These are phyloP conservation scores for Keithomyces neogunnii DNA, from an alignment of 2,329 filamentous ascomycete species.

Conservation along the genomic window DNA sequence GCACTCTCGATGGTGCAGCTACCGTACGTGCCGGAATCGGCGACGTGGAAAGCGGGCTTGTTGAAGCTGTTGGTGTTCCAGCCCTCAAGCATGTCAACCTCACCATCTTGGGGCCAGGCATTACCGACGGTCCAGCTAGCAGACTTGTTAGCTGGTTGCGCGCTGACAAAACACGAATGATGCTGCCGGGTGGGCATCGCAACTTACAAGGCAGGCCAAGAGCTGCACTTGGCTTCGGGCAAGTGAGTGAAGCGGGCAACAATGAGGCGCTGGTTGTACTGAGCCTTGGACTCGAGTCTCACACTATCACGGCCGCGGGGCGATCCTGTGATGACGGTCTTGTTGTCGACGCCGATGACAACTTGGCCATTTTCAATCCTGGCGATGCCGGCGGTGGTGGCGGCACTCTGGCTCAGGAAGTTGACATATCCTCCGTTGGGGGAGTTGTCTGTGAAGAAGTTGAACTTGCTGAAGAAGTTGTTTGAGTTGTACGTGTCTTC, in stretches of 20 bases:
- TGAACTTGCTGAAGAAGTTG: constrained; percentile 42
- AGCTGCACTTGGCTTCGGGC: constrained; percentile 56
- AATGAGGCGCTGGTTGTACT: constrained; percentile 59
- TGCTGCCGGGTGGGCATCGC: not conserved
- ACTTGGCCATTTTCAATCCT: constrained; percentile 23
- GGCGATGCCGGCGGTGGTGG: constrained; percentile 26
- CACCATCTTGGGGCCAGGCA: constrained; percentile 53
- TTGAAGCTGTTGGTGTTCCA: constrained; percentile 49
- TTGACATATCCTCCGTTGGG: constrained; percentile 58
- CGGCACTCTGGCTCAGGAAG: constrained; percentile 33
- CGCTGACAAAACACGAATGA: too few species aligned
- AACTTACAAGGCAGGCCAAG: constrained; percentile 62
- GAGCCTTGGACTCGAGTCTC: constrained; percentile 53
- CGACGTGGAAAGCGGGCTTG: constrained; percentile 51
- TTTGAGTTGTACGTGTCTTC: constrained; percentile 29
- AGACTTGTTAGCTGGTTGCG: not conserved
- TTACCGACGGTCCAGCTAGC: constrained; percentile 39
- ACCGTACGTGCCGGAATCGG: constrained; percentile 19
- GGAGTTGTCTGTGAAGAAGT: constrained; percentile 37
- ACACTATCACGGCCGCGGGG: constrained; percentile 45
- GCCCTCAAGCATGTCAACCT: constrained; percentile 61
- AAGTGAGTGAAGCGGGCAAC: constrained; percentile 63
- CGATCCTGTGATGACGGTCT: constrained; percentile 13
- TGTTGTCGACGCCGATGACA: constrained; percentile 31
- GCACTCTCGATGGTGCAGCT: constrained; percentile 23